phyloP scores from a whole-genome alignment of 225 moss, liverwort and hornwort genomes.

The Thuidium tamariscinum region DNA sequence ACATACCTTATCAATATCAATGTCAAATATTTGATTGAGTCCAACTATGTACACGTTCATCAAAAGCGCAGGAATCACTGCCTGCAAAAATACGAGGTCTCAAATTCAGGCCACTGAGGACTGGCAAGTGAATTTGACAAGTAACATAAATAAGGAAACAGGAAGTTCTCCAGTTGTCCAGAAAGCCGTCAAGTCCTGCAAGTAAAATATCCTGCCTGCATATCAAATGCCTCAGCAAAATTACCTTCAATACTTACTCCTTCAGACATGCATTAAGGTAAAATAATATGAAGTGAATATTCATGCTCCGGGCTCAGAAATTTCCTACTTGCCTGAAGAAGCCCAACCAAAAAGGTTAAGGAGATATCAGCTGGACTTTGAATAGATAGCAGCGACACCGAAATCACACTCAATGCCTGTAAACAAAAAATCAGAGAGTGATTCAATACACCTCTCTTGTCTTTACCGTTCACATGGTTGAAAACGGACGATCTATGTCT shows the following conservation, averaged over 20 bases:
- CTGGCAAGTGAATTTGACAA: not conserved
- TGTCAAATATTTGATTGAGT: conserved; percentile 78
- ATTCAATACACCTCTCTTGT: not conserved
- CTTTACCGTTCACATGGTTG: not conserved
- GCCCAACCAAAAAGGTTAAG: conserved; percentile 47
- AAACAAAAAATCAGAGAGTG: not conserved
- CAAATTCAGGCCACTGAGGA: not conserved
- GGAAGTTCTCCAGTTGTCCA: not conserved
- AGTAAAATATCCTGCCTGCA: not conserved
- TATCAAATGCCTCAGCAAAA: not conserved
- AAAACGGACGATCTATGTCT: not conserved
- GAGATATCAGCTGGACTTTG: conserved; percentile 65
- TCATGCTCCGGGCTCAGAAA: not conserved
- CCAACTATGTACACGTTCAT: conserved; percentile 95
- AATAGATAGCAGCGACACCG: conserved; percentile 63
- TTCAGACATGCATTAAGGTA: not conserved
- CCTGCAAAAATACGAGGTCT: conserved; percentile 24
- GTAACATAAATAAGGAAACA: not conserved
- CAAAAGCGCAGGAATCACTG: conserved; percentile 57
- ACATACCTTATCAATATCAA: conserved; percentile 77
- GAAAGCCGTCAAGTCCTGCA: not conserved
- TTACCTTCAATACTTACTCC: not conserved
- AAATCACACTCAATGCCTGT: conserved; percentile 62
- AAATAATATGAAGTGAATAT: not conserved
- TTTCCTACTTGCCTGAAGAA: conserved; percentile 43